phyloP scores from a whole-genome alignment of 176 grass and related monocot genomes.

The Musa troglodytarum region DNA sequence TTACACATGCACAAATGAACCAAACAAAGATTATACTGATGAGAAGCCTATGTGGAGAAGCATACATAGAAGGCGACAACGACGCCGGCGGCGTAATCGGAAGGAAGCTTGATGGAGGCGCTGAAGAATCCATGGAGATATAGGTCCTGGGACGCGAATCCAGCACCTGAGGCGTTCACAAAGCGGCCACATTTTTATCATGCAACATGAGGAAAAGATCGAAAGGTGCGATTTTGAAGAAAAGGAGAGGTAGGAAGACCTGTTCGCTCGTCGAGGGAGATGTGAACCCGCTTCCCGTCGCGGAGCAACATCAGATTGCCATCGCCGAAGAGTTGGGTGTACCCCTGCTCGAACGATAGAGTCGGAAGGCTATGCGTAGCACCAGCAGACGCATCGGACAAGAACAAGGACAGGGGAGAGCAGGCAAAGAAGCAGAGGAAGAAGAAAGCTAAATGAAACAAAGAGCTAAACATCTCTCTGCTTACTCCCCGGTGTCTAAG shows the following conservation, averaged over 20 bases:
- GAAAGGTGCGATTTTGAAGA: not conserved
- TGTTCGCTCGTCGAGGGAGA: constrained; percentile 65
- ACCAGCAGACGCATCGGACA: constrained; percentile 9
- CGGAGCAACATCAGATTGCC: constrained; percentile 62
- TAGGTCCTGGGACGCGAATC: constrained; percentile 72
- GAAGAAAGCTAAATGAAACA: not conserved
- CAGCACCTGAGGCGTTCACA: constrained; percentile 42
- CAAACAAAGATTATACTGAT: not conserved
- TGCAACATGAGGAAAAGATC: constrained; percentile 4
- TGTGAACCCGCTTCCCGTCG: constrained; percentile 46
- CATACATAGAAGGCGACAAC: constrained; percentile 85
- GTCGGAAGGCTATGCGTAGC: constrained; percentile 24
- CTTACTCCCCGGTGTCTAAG: not conserved
- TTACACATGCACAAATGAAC: not conserved
- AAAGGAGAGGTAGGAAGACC: constrained; percentile 26
- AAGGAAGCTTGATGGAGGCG: constrained; percentile 69
- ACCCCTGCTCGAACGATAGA: constrained; percentile 68
- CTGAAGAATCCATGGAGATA: constrained; percentile 90
- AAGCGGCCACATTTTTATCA: not conserved
- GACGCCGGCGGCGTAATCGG: constrained; percentile 72
- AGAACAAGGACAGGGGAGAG: not conserved
- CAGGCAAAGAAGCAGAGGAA: not conserved
- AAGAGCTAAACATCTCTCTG: constrained; percentile 18
- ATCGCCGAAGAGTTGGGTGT: constrained; percentile 75
- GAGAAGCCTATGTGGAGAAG: not conserved